Conservation (phyloP, 2,329 filamentous ascomycete species). For the Claviceps arundinis region DNA sequence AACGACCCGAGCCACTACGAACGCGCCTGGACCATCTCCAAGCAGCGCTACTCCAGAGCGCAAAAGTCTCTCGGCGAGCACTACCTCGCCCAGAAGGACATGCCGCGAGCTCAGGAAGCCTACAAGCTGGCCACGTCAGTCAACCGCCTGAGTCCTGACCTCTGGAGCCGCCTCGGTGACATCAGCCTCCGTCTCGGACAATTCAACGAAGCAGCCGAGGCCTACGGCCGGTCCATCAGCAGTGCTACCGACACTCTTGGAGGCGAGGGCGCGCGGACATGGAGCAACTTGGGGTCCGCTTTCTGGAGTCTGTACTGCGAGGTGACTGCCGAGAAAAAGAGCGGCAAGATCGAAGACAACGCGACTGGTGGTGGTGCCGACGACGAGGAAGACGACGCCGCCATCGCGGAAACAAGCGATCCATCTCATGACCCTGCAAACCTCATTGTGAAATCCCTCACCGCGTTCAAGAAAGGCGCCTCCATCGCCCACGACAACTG, state of each 20-base stretch:
- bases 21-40: slow-evolving; percentile 78
- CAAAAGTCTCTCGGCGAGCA: slow-evolving; percentile 77
- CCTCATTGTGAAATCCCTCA: slow-evolving; percentile 60
- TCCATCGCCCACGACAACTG: slow-evolving; percentile 72
- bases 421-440: slow-evolving; percentile 37
- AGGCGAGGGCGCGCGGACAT: slow-evolving; percentile 79
- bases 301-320: slow-evolving; percentile 57
- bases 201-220: slow-evolving; percentile 68
- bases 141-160: slow-evolving; percentile 67
- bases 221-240: slow-evolving; percentile 72
- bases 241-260: slow-evolving; percentile 47
- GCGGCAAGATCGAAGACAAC: slow-evolving; percentile 13
- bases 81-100: slow-evolving; percentile 54
- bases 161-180: slow-evolving; percentile 87
- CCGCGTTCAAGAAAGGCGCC: slow-evolving; percentile 78
- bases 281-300: slow-evolving; percentile 86
- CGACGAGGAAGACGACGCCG: slow-evolving; percentile 18
- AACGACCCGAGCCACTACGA: slow-evolving; percentile 62
- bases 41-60: slow-evolving; percentile 67
- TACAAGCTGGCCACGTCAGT: slow-evolving; percentile 66
- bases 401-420: slow-evolving; percentile 9
- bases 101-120: slow-evolving; percentile 57
- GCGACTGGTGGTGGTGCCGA: slow-evolving; percentile 6
- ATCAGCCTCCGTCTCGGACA: slow-evolving; percentile 65
- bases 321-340: slow-evolving; percentile 26